These are phyloP conservation scores for Cardamine chenopodiifolia DNA, from an alignment of 345 rosid genomes.

Conservation along the genomic window DNA sequence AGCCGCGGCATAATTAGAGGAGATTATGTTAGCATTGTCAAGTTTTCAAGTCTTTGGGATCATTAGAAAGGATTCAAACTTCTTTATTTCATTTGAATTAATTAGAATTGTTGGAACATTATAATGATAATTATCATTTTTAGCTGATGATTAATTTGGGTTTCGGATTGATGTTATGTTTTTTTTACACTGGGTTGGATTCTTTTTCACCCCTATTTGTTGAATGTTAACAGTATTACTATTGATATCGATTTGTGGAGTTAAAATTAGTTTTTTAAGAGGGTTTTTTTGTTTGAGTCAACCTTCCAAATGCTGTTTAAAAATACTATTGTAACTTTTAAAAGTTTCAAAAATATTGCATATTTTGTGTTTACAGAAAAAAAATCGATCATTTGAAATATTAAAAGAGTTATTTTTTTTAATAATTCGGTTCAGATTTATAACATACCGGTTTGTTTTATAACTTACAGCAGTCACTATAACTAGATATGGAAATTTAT, in stretches of 20 bases:
- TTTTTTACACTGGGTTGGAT: neutral
- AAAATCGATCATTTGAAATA: too few species aligned
- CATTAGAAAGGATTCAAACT: neutral
- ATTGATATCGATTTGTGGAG: neutral
- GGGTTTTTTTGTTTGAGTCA: neutral
- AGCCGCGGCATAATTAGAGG: neutral
- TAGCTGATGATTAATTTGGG: neutral
- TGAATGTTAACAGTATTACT: neutral
- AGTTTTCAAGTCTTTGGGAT: neutral
- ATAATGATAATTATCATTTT: neutral
- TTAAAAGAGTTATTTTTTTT: too few species aligned
- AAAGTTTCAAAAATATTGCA: neutral
- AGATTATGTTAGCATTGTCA: neutral
- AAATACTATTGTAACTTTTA: neutral
- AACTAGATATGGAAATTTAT: too few species aligned
- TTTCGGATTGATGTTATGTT: neutral
- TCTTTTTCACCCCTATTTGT: neutral
- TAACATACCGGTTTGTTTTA: too few species aligned
- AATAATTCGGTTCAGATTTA: too few species aligned
- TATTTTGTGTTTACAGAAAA: neutral
- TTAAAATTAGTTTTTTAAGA: neutral
- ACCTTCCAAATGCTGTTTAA: neutral
- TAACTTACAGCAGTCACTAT: too few species aligned
- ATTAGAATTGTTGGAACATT: neutral
- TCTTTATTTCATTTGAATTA: neutral